These are phyloP conservation scores for Arthrobotrys sphaeroides DNA, from an alignment of 2,329 filamentous ascomycete species.

Conservation along the genomic window DNA sequence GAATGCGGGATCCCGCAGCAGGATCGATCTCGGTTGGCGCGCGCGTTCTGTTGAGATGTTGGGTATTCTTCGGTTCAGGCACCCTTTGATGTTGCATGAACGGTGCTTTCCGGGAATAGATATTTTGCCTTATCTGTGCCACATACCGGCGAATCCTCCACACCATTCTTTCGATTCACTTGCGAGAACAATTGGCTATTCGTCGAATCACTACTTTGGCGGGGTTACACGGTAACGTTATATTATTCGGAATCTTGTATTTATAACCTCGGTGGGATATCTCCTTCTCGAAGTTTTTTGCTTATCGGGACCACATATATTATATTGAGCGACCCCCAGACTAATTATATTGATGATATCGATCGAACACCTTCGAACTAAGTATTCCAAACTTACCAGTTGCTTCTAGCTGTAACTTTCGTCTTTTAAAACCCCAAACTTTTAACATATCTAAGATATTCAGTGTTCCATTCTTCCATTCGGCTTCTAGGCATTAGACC, in stretches of 20 bases:
- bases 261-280: too few relatives aligned
- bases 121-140: conserved; percentile 15
- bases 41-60: not conserved
- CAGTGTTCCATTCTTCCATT: not conserved
- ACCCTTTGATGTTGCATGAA: not conserved
- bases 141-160: not conserved
- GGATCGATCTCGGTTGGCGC: too few relatives aligned
- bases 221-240: too few relatives aligned
- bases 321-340: too few relatives aligned
- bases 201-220: not conserved
- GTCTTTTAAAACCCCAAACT: not conserved
- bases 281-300: too few relatives aligned
- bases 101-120: not conserved
- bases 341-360: too few relatives aligned
- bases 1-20: conserved; percentile 3
- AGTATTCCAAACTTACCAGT: not conserved
- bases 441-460: not conserved
- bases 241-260: too few relatives aligned
- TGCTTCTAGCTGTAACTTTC: too few relatives aligned
- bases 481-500: not conserved
- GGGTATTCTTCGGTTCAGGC: not conserved
- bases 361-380: not conserved
- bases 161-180: not conserved
- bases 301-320: too few relatives aligned
- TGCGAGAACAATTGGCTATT: not conserved